A percentile compares a stretch with the other conserved stretches of the same genome.
phyloP scores from a whole-genome alignment of 805 yeast species.

The Nakazawaea wyomingensis region DNA sequence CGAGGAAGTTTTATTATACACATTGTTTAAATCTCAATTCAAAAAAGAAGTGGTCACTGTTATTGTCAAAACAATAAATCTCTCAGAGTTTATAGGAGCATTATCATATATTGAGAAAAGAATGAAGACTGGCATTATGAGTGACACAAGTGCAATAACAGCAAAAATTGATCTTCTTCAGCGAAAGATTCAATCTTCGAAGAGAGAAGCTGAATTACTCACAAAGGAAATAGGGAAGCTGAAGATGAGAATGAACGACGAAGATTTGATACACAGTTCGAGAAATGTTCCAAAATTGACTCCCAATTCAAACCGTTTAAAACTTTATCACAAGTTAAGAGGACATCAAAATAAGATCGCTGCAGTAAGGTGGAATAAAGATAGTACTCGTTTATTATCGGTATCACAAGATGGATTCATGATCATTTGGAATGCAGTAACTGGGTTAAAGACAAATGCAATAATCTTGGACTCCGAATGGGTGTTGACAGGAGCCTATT shows the following conservation, averaged over 20 bases:
- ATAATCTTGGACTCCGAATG: slow-evolving; percentile 71
- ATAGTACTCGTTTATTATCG: slow-evolving; percentile 55
- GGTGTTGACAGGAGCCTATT: slow-evolving; percentile 70
- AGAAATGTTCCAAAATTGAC: background rate
- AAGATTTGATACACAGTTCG: slow-evolving; percentile 3
- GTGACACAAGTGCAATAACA: background rate
- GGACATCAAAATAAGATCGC: slow-evolving; percentile 76
- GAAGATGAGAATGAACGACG: slow-evolving; percentile 4
- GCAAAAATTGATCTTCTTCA: background rate
- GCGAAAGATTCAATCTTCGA: background rate
- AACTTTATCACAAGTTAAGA: slow-evolving; percentile 29
- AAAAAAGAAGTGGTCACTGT: too few species aligned
- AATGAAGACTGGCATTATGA: background rate
- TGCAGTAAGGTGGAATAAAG: slow-evolving; percentile 62
- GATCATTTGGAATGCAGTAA: slow-evolving; percentile 75
- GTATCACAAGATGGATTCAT: slow-evolving; percentile 86
- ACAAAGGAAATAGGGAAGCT: slow-evolving; percentile 7
- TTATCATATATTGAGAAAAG: too few species aligned
- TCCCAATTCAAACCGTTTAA: slow-evolving; percentile 8
- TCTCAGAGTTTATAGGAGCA: too few species aligned
- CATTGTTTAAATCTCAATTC: too few species aligned
- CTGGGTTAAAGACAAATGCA: slow-evolving; percentile 67
- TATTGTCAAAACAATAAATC: too few species aligned
- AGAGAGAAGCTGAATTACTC: background rate
- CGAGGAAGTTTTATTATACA: too few species aligned